Conservation (phyloP, 73 alveolate genomes). For the Paramecium biaurelia region DNA sequence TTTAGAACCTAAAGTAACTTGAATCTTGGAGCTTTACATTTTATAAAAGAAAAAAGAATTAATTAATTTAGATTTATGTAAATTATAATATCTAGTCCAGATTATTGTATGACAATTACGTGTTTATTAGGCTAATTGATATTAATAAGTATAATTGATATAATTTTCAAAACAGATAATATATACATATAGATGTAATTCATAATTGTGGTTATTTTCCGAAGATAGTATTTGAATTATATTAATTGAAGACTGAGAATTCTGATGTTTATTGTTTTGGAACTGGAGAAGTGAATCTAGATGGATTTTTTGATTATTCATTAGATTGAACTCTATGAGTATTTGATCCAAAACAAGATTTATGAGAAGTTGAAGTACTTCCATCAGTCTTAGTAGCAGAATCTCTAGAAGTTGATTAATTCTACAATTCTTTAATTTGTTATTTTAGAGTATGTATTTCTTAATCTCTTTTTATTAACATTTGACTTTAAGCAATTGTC, state of each 20-base stretch:
- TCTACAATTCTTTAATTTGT: neutral
- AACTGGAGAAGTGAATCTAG: constrained; percentile 52
- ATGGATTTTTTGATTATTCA: constrained; percentile 26
- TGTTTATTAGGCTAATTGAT: neutral
- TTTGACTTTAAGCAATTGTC: neutral
- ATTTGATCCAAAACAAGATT: neutral
- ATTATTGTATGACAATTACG: neutral
- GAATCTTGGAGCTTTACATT: neutral
- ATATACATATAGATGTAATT: neutral
- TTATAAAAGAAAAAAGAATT: neutral
- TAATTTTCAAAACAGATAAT: neutral
- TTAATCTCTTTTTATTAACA: neutral
- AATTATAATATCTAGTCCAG: neutral
- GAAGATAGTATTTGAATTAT: neutral
- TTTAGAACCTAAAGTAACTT: neutral
- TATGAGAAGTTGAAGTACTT: neutral
- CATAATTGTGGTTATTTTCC: neutral
- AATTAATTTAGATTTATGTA: neutral
- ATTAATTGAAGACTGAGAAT: neutral
- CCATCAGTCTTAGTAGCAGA: neutral
- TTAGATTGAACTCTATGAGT: neutral
- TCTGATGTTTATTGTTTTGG: constrained; percentile 25
- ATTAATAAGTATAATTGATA: neutral
- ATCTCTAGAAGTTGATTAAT: neutral
- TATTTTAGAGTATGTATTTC: neutral